Evolutionary conservation across 1,284 basidiomycete species (phyloP), one percentile per base, ranked within the genome.

Genomic region (Rhodotorula mucilaginosa): DNA sequence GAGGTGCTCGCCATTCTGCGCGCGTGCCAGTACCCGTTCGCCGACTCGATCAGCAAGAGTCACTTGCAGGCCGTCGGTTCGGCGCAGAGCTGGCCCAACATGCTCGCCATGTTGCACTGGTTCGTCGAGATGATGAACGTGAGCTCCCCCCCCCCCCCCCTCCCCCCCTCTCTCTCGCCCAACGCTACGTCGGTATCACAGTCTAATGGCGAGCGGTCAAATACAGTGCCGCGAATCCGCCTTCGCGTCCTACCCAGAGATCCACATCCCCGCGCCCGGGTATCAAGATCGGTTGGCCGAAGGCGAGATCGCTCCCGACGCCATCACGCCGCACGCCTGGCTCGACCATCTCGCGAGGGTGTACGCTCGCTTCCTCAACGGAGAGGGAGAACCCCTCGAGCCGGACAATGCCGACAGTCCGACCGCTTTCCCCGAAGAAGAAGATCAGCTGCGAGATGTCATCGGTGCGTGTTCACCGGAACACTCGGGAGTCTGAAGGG

Each of bases 71-170:
- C 77, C 12, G 70, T 77, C 44, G 79, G 78, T 0, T 75, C 73
- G 23, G 74, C 75, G 64, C 78, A 79, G 59, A 77, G 67, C 61
- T 80, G 79, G 79, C 79, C 79, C 12, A 74, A 72, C 51, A 75
- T 80, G 69, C 68, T 80, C 39, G 79, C 78, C 23, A 79, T 80
- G 79, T 64, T 80, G 31, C 76, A 80, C 67, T 80, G 79, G 79
- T 68, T 79, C 48, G 75, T 80, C 56, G 71, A 67, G 31, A 68
- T 73, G 34, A 76, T 80, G 67, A 72, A 76, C 58, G 79, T 79
- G 44, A 46, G 70, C n/a, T 23, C 48, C 26, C 2, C 34, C 7
- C 23, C 34, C 16, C 34, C 34, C 34, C 34, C 13, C 8, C 26
- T n/a, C 48, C 31, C 31, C 31, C 31, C 31, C 6, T 6, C 6